phyloP scores from a whole-genome alignment of 2,329 filamentous ascomycete genomes.

The Pseudocercospora macadamiae region DNA sequence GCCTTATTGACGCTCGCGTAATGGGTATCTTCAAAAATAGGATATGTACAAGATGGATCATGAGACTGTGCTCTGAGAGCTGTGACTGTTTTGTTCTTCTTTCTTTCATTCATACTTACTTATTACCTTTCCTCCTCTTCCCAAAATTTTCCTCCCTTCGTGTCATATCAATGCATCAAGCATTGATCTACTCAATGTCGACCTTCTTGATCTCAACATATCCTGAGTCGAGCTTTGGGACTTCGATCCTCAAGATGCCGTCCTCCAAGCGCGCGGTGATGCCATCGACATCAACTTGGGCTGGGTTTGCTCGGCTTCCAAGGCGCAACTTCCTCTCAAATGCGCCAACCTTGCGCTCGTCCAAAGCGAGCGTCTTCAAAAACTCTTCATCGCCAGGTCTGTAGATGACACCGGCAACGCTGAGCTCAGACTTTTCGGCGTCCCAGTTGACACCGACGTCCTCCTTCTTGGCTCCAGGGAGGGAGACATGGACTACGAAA shows the following conservation, averaged over 20 bases:
- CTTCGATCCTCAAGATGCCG: constrained; percentile 73
- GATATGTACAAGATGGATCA: not conserved
- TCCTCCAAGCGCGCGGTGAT: constrained; percentile 80
- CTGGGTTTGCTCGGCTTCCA: constrained; percentile 56
- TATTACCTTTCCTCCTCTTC: not conserved
- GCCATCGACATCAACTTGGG: constrained; percentile 65
- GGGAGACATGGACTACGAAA: constrained; percentile 71
- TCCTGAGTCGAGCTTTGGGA: constrained; percentile 71
- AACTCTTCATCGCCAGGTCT: constrained; percentile 72
- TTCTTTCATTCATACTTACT: not conserved
- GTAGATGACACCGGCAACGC: constrained; percentile 72
- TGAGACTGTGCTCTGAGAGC: not conserved
- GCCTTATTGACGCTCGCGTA: too few species aligned
- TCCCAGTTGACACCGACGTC: constrained; percentile 79
- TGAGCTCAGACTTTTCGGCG: constrained; percentile 65
- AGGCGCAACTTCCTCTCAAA: constrained; percentile 74
- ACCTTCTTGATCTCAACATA: constrained; percentile 60
- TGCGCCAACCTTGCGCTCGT: constrained; percentile 71
- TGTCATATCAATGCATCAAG: not conserved
- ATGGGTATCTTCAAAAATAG: not conserved
- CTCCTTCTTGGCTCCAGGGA: constrained; percentile 78
- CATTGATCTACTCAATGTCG: constrained; percentile 48
- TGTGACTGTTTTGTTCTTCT: constrained; percentile 5
- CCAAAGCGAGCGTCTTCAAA: constrained; percentile 63
- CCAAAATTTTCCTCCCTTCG: not conserved